Evolutionary conservation across 768 basidiomycete species (phyloP).

Genomic region (Tylopilus intermedius): DNA sequence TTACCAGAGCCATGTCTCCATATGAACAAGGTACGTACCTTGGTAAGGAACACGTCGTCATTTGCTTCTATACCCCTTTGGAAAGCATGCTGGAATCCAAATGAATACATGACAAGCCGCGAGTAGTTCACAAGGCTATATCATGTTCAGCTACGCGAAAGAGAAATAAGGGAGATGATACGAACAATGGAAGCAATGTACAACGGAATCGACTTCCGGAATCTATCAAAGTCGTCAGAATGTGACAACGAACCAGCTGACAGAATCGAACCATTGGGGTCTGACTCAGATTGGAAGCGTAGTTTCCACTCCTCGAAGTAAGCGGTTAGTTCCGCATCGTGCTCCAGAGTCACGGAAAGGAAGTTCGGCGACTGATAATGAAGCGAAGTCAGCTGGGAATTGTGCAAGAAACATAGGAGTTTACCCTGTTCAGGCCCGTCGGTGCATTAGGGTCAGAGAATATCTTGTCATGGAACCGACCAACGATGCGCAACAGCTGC

Average conservation of each 20-base stretch:
- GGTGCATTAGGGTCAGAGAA: constrained; percentile 67
- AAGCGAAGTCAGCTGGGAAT: constrained; percentile 4
- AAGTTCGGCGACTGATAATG: constrained; percentile 57
- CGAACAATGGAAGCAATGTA: constrained; percentile 69
- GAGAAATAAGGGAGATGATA: constrained; percentile 2
- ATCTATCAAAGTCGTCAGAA: constrained; percentile 36
- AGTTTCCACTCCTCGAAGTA: constrained; percentile 66
- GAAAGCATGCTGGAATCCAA: constrained; percentile 81
- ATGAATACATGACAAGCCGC: constrained; percentile 80
- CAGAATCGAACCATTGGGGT: constrained; percentile 44
- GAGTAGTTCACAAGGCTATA: constrained; percentile 69
- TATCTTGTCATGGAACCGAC: constrained; percentile 71
- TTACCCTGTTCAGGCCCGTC: constrained; percentile 65
- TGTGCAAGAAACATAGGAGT: not conserved
- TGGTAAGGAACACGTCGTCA: constrained; percentile 64
- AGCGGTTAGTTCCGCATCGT: constrained; percentile 51
- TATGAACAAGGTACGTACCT: constrained; percentile 35
- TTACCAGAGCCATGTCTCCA: not conserved
- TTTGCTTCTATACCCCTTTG: constrained; percentile 59
- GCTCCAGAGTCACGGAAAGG: constrained; percentile 53
- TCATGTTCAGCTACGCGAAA: constrained; percentile 6
- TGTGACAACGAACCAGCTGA: no score
- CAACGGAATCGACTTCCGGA: constrained; percentile 56
- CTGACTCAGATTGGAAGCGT: constrained; percentile 56
- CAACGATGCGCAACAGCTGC: constrained; percentile 61